Evolutionary conservation across 176 grass and related monocot genomes (phyloP).

Genomic region (Rhynchospora pubera): DNA sequence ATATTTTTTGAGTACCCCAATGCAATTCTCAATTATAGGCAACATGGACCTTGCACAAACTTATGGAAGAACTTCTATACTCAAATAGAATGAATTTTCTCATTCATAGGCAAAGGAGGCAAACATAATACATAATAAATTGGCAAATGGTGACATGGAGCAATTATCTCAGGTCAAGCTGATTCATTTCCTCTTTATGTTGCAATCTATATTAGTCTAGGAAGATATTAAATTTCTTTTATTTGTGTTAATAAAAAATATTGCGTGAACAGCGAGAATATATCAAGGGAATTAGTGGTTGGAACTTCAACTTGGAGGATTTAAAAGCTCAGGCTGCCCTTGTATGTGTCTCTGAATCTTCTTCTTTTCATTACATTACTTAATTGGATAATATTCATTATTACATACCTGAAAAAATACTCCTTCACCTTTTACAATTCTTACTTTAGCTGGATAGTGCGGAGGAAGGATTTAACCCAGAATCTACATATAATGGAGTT

Average conservation of each 20-base stretch:
- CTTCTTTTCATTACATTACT: conserved; percentile 10
- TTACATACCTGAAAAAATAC: conserved; percentile 24
- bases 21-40: neutral
- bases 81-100: neutral
- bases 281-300: conserved; percentile 92
- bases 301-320: conserved; percentile 99
- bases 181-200: conserved; percentile 20
- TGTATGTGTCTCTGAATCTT: conserved; percentile 45
- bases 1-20: neutral
- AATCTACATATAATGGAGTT: conserved; percentile 32
- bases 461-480: conserved; percentile 42
- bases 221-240: conserved; percentile 4
- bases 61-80: neutral
- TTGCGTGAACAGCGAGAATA: conserved; percentile 73
- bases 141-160: conserved; percentile 56
- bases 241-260: conserved; percentile 13
- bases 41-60: neutral
- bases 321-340: conserved; percentile 88
- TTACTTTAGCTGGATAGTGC: conserved; percentile 67
- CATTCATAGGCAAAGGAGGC: conserved; percentile 73
- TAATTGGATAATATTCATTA: conserved; percentile 1
- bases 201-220: neutral
- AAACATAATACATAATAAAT: conserved; percentile 58
- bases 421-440: conserved; percentile 11
- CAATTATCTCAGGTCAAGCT: conserved; percentile 79